A percentile compares a stretch with the other conserved stretches of the same genome.
Conservation (phyloP, 2,329 filamentous ascomycete species). For the Emmonsiellopsis sp. region DNA sequence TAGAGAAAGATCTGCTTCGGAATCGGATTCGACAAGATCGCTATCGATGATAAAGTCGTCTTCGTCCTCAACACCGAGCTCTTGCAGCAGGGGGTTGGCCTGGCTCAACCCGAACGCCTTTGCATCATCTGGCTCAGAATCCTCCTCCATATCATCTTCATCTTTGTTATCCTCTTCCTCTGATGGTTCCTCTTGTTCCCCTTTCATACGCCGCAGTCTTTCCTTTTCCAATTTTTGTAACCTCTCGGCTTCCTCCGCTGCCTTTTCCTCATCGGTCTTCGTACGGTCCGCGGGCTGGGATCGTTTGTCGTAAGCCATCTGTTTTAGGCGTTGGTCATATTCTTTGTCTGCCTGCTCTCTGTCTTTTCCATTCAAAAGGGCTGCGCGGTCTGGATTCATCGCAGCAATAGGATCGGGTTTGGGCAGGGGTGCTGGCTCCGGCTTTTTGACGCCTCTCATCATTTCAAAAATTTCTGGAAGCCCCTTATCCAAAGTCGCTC, state of each 20-base stretch:
- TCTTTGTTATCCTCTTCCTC: constrained; percentile 30
- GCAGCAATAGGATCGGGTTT: constrained; percentile 29
- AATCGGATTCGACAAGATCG: constrained; percentile 74
- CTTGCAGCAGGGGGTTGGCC: constrained; percentile 25
- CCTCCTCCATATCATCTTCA: constrained; percentile 37
- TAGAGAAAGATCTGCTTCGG: constrained; percentile 39
- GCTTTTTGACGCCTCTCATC: constrained; percentile 49
- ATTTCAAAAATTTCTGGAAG: constrained; percentile 66
- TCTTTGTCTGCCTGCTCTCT: constrained; percentile 67
- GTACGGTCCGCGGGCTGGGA: constrained; percentile 79
- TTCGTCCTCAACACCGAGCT: constrained; percentile 75
- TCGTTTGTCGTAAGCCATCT: constrained; percentile 74
- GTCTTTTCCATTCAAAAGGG: constrained; percentile 50
- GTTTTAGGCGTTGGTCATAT: constrained; percentile 75
- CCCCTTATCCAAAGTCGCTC: constrained; percentile 75
- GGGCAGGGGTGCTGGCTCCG: constrained; percentile 40
- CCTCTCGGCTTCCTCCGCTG: constrained; percentile 64
- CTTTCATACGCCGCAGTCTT: constrained; percentile 75
- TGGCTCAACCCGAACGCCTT: constrained; percentile 54
- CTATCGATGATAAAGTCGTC: constrained; percentile 90
- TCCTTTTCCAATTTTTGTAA: constrained; percentile 76
- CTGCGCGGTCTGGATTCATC: constrained; percentile 56
- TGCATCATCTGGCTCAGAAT: constrained; percentile 45
- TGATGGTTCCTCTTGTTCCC: constrained; percentile 57
- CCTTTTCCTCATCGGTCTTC: constrained; percentile 82